Evolutionary conservation across 2,329 filamentous ascomycete species (phyloP).

Genomic region (Verruconis gallopava): DNA sequence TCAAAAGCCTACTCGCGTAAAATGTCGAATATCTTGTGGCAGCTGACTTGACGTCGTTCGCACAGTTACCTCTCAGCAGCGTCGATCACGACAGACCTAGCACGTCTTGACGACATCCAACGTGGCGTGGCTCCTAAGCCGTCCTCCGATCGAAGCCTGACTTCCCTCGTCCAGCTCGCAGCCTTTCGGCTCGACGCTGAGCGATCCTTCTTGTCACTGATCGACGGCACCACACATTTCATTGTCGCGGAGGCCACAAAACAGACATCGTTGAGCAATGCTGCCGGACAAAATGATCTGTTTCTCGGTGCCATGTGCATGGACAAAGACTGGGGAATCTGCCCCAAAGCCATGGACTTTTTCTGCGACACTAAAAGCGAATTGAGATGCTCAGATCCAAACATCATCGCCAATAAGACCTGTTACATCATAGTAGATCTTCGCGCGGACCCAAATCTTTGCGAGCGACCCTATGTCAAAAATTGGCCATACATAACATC

Average conservation of each 20-base stretch:
- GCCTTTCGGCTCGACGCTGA: conserved; percentile 35
- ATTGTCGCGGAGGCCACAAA: conserved; percentile 40
- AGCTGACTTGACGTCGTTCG: background rate
- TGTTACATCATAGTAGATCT: conserved; percentile 9
- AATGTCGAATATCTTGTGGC: too few species aligned
- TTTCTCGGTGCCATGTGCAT: conserved; percentile 7
- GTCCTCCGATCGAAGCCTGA: conserved; percentile 30
- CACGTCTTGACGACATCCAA: background rate
- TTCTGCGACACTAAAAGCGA: conserved; percentile 3
- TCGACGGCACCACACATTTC: conserved; percentile 34
- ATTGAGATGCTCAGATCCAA: background rate
- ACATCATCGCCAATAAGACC: conserved; percentile 3
- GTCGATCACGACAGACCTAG: background rate
- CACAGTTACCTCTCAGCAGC: background rate
- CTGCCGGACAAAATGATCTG: background rate
- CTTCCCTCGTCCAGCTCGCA: conserved; percentile 36
- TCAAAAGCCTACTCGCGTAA: too few species aligned
- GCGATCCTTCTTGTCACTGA: conserved; percentile 24
- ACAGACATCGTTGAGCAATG: conserved; percentile 27
- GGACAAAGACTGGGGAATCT: conserved; percentile 1
- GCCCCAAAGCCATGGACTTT: conserved; percentile 2
- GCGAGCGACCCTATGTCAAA: conserved; percentile 18
- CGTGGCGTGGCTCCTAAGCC: background rate
- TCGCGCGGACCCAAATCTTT: conserved; percentile 19
- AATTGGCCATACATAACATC: conserved; percentile 20